Evolutionary conservation across 2,329 filamentous ascomycete genomes (phyloP).

Genomic region (Torrubiella hemipterigena): DNA sequence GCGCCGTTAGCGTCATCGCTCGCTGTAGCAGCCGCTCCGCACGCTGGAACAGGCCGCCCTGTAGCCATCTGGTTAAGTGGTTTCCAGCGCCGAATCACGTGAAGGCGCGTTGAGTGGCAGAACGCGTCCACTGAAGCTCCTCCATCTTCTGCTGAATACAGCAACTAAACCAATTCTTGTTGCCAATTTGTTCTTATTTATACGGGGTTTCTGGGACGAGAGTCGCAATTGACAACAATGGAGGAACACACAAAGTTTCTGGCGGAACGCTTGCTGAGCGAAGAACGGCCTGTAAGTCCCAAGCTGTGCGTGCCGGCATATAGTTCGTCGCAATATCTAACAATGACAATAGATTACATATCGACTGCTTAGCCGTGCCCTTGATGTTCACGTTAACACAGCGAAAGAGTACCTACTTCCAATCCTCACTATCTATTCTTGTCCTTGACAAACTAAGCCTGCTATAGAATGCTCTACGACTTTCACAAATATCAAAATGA

Average conservation of each 20-base stretch:
- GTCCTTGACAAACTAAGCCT: slow-evolving; percentile 35
- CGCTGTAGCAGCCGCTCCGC: too few species aligned
- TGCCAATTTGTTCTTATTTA: background rate
- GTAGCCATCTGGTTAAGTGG: too few species aligned
- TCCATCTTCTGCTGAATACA: too few species aligned
- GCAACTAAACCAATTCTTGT: too few species aligned
- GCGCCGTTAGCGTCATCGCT: too few species aligned
- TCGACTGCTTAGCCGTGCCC: slow-evolving; percentile 66
- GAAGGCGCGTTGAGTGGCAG: too few species aligned
- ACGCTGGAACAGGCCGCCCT: too few species aligned
- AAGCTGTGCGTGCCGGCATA: background rate
- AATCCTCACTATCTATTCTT: slow-evolving; percentile 6
- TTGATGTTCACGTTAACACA: slow-evolving; percentile 73
- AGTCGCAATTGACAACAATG: slow-evolving; percentile 23
- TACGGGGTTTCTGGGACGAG: background rate
- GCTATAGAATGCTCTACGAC: slow-evolving; percentile 66
- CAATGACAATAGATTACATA: slow-evolving; percentile 62
- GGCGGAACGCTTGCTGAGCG: slow-evolving; percentile 62
- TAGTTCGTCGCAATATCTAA: background rate
- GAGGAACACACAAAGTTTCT: slow-evolving; percentile 60
- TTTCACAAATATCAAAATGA: slow-evolving; percentile 71
- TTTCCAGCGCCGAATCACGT: too few species aligned
- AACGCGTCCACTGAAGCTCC: too few species aligned
- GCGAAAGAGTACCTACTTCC: slow-evolving; percentile 61
- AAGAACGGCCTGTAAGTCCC: slow-evolving; percentile 54